Percentiles rank a stretch among this genome's conserved stretches.
These are phyloP conservation scores for Kluyveromyces lactis DNA, from an alignment of 805 yeast genomes.

Conservation along the genomic window DNA sequence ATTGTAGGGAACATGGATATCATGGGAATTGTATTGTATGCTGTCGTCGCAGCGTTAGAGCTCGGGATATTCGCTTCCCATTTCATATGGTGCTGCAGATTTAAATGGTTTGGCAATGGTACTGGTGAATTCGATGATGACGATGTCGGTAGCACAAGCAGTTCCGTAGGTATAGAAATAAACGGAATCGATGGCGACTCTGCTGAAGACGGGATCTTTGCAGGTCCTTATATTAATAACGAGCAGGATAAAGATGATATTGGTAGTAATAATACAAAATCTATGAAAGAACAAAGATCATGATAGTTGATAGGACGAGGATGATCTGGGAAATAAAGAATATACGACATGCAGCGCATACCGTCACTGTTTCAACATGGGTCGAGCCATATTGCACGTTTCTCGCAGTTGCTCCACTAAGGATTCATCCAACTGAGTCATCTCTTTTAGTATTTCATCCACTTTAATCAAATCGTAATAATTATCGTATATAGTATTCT, in stretches of 20 bases:
- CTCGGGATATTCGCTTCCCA: constrained; percentile 70
- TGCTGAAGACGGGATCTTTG: no score
- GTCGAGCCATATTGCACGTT: constrained; percentile 6
- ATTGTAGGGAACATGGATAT: constrained; percentile 57
- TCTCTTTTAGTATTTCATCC: constrained; percentile 42
- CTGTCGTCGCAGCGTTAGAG: constrained; percentile 66
- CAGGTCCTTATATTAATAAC: no score
- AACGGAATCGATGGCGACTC: no score
- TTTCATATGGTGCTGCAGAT: constrained; percentile 53
- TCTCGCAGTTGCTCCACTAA: constrained; percentile 11
- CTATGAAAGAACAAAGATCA: no score
- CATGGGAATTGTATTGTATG: constrained; percentile 73
- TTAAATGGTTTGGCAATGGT: constrained; percentile 22
- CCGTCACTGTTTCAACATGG: neutral
- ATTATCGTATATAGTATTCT: constrained; percentile 66
- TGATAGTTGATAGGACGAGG: no score
- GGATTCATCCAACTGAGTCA: constrained; percentile 10
- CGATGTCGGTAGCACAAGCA: no score
- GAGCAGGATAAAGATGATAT: no score
- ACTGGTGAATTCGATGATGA: constrained; percentile 1
- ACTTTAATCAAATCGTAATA: constrained; percentile 66
- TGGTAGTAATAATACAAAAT: no score
- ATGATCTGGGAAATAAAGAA: no score
- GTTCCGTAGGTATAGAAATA: no score
- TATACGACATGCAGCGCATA: no score